Evolutionary conservation across 768 basidiomycete genomes (phyloP), one percentile per base, ranked within the genome.

Genomic region (Leccinum aurantiacum): DNA sequence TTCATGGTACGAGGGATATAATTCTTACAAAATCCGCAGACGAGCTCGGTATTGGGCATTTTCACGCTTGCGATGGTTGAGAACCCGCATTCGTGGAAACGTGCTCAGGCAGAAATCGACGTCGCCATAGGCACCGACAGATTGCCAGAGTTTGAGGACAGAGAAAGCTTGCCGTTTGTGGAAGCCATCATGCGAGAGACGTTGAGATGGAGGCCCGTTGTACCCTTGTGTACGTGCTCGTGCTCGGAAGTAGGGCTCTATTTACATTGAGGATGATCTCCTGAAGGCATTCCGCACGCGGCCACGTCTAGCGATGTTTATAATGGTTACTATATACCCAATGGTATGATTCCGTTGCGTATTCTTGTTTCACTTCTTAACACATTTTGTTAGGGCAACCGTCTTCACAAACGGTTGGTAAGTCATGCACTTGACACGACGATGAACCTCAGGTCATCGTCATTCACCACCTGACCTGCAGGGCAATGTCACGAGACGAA

Each of bases 271-370:
- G 33, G 8, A 13, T 24, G 14, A 48, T 49, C 71, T 44, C n/a
- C 4, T 44, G 9, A 44, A 44, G 41, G 41, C n/a, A 44, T 44
- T 44, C 67, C 71, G 7, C 74, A 74, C 56, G 49, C 60, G 7
- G 17, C 64, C 6, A 77, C 76, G 1, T 63, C 71, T 50, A 77
- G 77, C 59, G 79, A 80, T 50, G 58, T 72, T 15, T 80, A 79
- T 61, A 66, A 72, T 37, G 75, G 77, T 15, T 81, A 80, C 58
- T 67, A 80, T 6, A 85, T 86, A 41, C 84, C 84, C 5, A 75
- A 76, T 59, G 84, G 83, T 44, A n/a, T 6, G 49, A 0, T 25
- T 27, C 27, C 15, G 15, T 0, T 27, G 27, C 6, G 27, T 50
- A 29, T 50, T 25, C 15, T 49, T 3, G 0, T 33, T 19, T 19